phyloP scores from a whole-genome alignment of 2,329 filamentous ascomycete species.

The Decorospora gaudefroyi region DNA sequence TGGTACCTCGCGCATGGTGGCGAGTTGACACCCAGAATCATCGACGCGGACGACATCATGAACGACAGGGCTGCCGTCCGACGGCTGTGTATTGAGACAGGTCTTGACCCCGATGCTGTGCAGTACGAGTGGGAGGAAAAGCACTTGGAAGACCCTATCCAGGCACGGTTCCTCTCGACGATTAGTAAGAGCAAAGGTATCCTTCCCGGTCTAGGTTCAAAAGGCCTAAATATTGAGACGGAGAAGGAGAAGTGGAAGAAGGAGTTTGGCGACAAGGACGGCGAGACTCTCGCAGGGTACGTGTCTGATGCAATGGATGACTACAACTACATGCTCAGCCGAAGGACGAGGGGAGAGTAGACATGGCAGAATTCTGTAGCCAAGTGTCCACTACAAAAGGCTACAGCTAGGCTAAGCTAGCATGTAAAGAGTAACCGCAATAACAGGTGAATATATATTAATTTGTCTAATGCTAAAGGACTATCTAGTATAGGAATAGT shows the following conservation, averaged over 20 bases:
- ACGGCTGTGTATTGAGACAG: constrained; percentile 12
- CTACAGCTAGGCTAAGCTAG: too few species aligned
- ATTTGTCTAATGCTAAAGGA: too few species aligned
- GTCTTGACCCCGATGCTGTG: constrained; percentile 16
- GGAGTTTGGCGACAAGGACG: constrained; percentile 17
- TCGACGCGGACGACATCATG: constrained; percentile 28
- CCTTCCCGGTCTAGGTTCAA: constrained; percentile 10
- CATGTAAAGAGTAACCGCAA: too few species aligned
- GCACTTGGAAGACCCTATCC: constrained; percentile 3
- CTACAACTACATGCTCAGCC: too few species aligned
- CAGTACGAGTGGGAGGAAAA: constrained; percentile 21
- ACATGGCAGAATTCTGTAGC: too few species aligned
- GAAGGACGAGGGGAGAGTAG: too few species aligned
- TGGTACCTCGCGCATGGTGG: constrained; percentile 15
- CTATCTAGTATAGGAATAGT: too few species aligned
- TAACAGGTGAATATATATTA: too few species aligned
- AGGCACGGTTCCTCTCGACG: constrained; percentile 11
- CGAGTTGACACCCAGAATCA: constrained; percentile 4
- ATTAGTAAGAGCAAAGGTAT: constrained; percentile 15
- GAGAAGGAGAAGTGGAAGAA: constrained; percentile 21
- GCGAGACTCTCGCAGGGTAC: constrained; percentile 4
- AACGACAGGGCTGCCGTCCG: constrained; percentile 11
- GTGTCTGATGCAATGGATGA: constrained; percentile 16
- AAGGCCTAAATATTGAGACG: constrained; percentile 6
- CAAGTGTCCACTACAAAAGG: too few species aligned